Evolutionary conservation across 331 rosid genomes (phyloP).

Genomic region (Dryas integrifolia): DNA sequence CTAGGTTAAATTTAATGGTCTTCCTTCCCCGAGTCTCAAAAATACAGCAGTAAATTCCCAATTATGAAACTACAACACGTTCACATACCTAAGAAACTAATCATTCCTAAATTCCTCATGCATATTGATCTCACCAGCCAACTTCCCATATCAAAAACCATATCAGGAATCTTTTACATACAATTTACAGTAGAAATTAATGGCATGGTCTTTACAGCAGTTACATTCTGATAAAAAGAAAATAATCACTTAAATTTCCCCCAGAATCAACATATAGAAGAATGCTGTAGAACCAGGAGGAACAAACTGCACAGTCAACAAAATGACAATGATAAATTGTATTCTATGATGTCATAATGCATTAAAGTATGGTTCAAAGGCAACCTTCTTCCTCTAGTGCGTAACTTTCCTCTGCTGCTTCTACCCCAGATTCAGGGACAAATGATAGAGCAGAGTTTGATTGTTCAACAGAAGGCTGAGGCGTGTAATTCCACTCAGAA

Average conservation of each 20-base stretch:
- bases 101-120: not conserved
- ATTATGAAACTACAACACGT: not conserved
- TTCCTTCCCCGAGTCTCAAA: not conserved
- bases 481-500: slow-evolving; percentile 59
- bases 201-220: not conserved
- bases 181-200: not conserved
- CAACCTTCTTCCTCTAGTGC: slow-evolving; percentile 73
- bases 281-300: not conserved
- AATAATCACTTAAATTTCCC: not conserved
- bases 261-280: not conserved
- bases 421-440: slow-evolving; percentile 52
- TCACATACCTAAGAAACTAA: not conserved
- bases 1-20: not conserved
- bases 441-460: slow-evolving; percentile 38
- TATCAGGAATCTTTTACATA: not conserved
- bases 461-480: slow-evolving; percentile 65
- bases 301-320: not conserved
- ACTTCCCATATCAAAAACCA: not conserved
- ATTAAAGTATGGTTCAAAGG: slow-evolving; percentile 13
- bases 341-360: not conserved
- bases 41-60: not conserved
- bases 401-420: slow-evolving; percentile 61
- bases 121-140: not conserved
- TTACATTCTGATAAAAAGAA: not conserved
- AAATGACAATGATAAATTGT: not conserved